Base-by-base conservation (phyloP, 2,329 filamentous ascomycete species). In the Fusarium cyanostomum region DNA sequence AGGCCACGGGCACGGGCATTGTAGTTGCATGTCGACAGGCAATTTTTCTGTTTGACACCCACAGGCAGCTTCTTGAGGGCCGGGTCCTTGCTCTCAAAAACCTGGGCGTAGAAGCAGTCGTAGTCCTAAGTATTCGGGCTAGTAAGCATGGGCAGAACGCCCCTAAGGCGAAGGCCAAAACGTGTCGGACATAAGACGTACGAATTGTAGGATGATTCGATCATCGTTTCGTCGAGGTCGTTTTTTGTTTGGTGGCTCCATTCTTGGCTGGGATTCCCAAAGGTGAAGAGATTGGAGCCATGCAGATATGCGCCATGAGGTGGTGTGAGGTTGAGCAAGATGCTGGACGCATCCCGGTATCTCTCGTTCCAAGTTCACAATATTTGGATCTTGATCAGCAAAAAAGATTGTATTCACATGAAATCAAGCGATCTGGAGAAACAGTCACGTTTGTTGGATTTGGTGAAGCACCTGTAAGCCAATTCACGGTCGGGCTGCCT, bases 21-120 rank as follows among this genome's bases (percentile, higher is more conserved):
- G 76, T 98, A 98, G 78, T 98, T 98, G 83, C 92, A 96, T 5
- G 93, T 96, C 18, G 94, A 92, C 35, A 95, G 83, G 52, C 97
- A 97, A 74, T 93, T 92, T 78, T 97, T 97, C 77, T 97, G 94
- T 76, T 94, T 91, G 56, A 97, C 88, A 31, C 92, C 94, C 30
- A 98, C 80, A 7, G 93, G 92, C 15, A 90, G 78, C 1, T 84
- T 82, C 72, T 87, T 92, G 55, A 97, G 81, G 3, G 83, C 80
- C 1, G 93, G 92, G 65, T 91, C 88, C 73, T 91, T 89, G 64
- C 89, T 89, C 78, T 97, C 93, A 67, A 95, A 89, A 8, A 95
- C 93, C 45, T 92, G 92, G 18, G 94, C 94, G 75, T 98, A 98
- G 81, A 98, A 98, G 80, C 92, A 96, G 79, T 94, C 92, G 74